Evolutionary conservation across 768 basidiomycete genomes (phyloP), one percentile per base, ranked within the genome.

Genomic region (Mycena galopus): DNA sequence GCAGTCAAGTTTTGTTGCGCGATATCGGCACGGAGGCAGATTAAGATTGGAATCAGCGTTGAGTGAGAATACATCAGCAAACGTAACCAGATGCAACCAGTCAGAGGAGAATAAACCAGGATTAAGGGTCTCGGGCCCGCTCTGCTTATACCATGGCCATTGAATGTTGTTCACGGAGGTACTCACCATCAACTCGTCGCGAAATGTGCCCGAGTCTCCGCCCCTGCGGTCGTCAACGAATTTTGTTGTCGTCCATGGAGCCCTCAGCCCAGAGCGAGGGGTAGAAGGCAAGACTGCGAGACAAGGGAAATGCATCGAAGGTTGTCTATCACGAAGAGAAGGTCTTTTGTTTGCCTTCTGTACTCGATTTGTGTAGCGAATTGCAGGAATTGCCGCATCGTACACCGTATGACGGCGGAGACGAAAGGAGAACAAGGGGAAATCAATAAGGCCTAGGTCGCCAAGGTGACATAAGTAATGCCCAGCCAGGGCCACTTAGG

Each of bases 341-440:
- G 33, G 33, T 35, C 23, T 59, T 37, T 37, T 33, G 56, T 33
- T n/a, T 32, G 14, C 33, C 21, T 23, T 35, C 33, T 57, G 32
- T 17, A 4, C 30, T 14, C 29, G 27, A 19, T 56, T 19, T 3
- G 3, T 16, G 39, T n/a, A n/a, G n/a, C n/a, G n/a, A n/a, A n/a
- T n/a, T n/a, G n/a, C n/a, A n/a, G n/a, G n/a, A n/a, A n/a, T n/a
- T n/a, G n/a, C n/a, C n/a, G n/a, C n/a, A n/a, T n/a, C 21, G 27
- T 27, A 11, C 37, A 59, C 25, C 30, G 30, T 47, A 62, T 62
- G 61, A 62, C 61, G 61, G 32, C 12, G 21, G 37, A 33, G 19
- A 30, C 44, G 30, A 62, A 62, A 62, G 61, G 61, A 50, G 61
- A 62, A 62, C 44, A 62, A 62, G 42, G 56, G 55, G 32, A 47